phyloP scores from a whole-genome alignment of 192 early-diverging fungal species.

The Backusella parvicylindrica region DNA sequence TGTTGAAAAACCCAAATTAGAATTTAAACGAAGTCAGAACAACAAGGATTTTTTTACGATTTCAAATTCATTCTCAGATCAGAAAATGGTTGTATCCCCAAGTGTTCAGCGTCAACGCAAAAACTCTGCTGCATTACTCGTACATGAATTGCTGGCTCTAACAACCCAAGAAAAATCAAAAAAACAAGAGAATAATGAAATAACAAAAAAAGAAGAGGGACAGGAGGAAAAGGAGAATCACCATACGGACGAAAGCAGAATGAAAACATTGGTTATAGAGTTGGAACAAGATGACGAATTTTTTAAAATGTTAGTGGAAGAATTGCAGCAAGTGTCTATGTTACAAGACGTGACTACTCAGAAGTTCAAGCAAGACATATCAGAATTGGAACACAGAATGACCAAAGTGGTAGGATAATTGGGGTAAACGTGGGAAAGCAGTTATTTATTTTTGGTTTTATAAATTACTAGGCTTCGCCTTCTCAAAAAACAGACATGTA shows the following conservation, averaged over 20 bases:
- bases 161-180: background rate
- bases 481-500: slow-evolving; percentile 67
- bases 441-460: background rate
- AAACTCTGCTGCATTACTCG: background rate
- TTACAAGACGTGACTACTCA: slow-evolving; percentile 16
- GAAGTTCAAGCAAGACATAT: slow-evolving; percentile 27
- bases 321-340: slow-evolving; percentile 11
- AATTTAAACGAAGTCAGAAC: background rate
- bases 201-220: background rate
- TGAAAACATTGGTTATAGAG: slow-evolving; percentile 21
- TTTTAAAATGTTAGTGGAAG: slow-evolving; percentile 31
- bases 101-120: background rate
- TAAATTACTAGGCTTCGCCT: slow-evolving; percentile 11
- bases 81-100: background rate
- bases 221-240: background rate
- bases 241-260: background rate
- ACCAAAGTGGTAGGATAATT: slow-evolving; percentile 15
- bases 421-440: background rate
- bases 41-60: slow-evolving; percentile 10
- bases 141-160: background rate
- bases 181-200: background rate
- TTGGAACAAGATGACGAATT: slow-evolving; percentile 38
- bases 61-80: background rate
- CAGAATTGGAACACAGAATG: slow-evolving; percentile 25
- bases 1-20: background rate